Percentiles rank a stretch among this genome's conserved stretches.
phyloP scores from a whole-genome alignment of 2,329 filamentous ascomycete species.

The Davidsoniella virescens region DNA sequence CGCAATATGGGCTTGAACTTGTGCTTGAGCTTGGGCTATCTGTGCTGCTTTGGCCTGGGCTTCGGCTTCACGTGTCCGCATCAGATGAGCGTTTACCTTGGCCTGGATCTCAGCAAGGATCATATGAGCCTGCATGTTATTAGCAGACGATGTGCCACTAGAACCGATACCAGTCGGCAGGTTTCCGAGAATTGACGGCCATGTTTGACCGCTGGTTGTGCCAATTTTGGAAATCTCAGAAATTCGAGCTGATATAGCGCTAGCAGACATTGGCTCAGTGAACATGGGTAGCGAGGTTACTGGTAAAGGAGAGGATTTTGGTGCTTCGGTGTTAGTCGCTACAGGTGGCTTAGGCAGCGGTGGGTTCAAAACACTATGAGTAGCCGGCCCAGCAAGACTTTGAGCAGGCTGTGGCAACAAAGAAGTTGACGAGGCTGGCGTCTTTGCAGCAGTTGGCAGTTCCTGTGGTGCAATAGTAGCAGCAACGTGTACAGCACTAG shows the following conservation, averaged over 20 bases:
- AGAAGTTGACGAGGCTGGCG: neutral
- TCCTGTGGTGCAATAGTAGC: neutral
- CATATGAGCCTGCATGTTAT: slow-evolving; percentile 9
- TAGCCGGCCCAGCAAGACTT: neutral
- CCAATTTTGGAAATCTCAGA: slow-evolving; percentile 13
- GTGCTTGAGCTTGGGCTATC: slow-evolving; percentile 10
- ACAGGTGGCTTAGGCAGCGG: neutral
- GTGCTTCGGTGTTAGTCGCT: neutral
- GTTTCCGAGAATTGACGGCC: slow-evolving; percentile 13
- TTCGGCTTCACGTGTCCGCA: slow-evolving; percentile 6
- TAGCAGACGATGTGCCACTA: neutral
- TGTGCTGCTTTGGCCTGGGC: slow-evolving; percentile 8
- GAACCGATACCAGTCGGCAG: slow-evolving; percentile 6
- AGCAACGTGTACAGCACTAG: neutral
- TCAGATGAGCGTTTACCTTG: slow-evolving; percentile 23
- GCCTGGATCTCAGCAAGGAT: slow-evolving; percentile 15
- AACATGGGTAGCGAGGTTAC: neutral
- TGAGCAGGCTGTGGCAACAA: slow-evolving; percentile 1
- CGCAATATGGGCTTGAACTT: slow-evolving; percentile 10
- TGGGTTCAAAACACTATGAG: neutral
- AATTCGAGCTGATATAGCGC: slow-evolving; percentile 9
- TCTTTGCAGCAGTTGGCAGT: neutral
- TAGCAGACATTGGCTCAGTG: slow-evolving; percentile 10
- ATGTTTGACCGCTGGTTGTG: slow-evolving; percentile 15
- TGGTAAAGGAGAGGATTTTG: neutral